These are phyloP conservation scores for Emericellopsis atlantica DNA, from an alignment of 2,329 filamentous ascomycete species.

Conservation along the genomic window DNA sequence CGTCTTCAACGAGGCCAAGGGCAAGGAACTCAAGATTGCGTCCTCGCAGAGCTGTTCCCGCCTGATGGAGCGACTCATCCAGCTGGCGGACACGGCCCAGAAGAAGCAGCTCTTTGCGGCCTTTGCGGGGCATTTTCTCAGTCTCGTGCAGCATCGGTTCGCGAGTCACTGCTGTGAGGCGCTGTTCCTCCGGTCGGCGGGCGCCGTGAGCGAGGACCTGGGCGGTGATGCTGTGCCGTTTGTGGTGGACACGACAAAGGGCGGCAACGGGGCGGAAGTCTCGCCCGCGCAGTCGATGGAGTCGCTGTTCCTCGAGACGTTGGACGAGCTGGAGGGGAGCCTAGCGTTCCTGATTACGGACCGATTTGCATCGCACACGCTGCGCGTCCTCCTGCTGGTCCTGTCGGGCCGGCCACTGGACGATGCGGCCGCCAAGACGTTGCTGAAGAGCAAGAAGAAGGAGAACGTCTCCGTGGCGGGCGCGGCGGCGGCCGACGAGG, in stretches of 20 bases:
- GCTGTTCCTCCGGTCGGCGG: conserved; percentile 73
- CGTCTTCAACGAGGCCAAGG: conserved; percentile 74
- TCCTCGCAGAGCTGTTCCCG: conserved; percentile 93
- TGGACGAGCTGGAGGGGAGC: conserved; percentile 80
- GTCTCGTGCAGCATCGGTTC: conserved; percentile 88
- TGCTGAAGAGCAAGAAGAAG: conserved; percentile 89
- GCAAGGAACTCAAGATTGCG: conserved; percentile 91
- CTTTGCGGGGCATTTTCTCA: conserved; percentile 76
- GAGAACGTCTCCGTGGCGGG: conserved; percentile 61
- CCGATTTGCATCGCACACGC: conserved; percentile 76
- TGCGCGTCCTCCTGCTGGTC: conserved; percentile 76
- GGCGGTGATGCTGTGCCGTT: conserved; percentile 19
- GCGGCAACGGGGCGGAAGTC: conserved; percentile 27
- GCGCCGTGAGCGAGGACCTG: conserved; percentile 64
- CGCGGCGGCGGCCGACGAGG: conserved; percentile 35
- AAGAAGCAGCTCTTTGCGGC: conserved; percentile 79
- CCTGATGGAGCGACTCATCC: conserved; percentile 81
- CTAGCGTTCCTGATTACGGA: conserved; percentile 78
- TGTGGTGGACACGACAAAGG: conserved; percentile 27
- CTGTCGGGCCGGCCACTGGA: conserved; percentile 74
- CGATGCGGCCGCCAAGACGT: conserved; percentile 51
- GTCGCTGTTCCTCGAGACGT: conserved; percentile 66
- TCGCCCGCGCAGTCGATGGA: conserved; percentile 58
- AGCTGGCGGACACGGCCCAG: conserved; percentile 65
- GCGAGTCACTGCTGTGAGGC: conserved; percentile 96